Base-by-base conservation (phyloP, 148 eudicot species). In the Limonium bicolor region DNA sequence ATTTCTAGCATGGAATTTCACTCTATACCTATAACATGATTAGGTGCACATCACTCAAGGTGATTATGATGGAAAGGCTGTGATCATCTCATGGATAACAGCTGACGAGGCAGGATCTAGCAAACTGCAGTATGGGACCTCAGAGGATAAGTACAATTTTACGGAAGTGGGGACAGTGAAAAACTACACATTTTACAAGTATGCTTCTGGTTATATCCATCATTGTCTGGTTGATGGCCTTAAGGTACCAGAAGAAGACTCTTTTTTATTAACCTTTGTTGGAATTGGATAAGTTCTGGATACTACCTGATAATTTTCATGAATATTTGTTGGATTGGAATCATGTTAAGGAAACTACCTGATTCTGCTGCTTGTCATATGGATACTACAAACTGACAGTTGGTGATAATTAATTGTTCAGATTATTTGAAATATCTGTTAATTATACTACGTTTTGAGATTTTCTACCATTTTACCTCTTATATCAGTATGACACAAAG, bases 41-140 rank as follows among this genome's bases (percentile, higher is more conserved):
- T 46, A 86, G 96, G 96, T 86, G 47, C 94, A 66, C 61, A 86
- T 86, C 29, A 86, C 94, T 24, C 96, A 86, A 69, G 96, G 96
- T 60, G 96, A 86, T 71, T 82, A 86, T 42, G 77, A 86, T 54
- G 96, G 94, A 55, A 82, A 71, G 64, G 96, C 94, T 37, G 77
- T 82, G 32, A 70, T 86, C 36, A 62, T 86, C 33, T 75, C 87
- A 46, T 86, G 96, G 96, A 79, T 86, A 33, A 86, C 96, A 29
- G 51, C 79, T 55, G 79, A 73, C 62, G 79, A 77, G 60, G 81
- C 82, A 11, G 96, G 93, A 11, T 64, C 85, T 29, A 76, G 64
- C 47, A 36, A 59, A 52, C 77, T 86, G 50, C 68, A 62, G 21
- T 86, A 72, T 60, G 96, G 96, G 41, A 68, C 59, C 49, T 67